phyloP scores from a whole-genome alignment of 352 stramenopile genomes.

The Globisporangium takayamanum region DNA sequence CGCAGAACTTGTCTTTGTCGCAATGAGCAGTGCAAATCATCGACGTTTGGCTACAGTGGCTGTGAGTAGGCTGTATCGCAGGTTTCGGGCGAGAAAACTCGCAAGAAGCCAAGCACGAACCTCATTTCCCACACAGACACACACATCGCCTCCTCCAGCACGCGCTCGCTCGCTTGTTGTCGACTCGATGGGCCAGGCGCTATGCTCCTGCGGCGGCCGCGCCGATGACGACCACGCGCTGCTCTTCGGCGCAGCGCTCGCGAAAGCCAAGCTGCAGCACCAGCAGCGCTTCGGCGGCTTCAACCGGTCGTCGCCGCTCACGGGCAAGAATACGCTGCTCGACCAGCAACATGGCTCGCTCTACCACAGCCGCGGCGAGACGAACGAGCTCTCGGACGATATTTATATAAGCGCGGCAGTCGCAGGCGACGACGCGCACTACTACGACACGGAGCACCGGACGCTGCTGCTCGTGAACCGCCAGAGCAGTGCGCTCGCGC shows the following conservation, averaged over 20 bases:
- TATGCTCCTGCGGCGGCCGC: slow-evolving; percentile 41
- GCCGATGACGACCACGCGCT: slow-evolving; percentile 28
- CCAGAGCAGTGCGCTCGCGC: slow-evolving; percentile 38
- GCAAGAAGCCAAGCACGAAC: neutral
- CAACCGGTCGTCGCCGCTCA: slow-evolving; percentile 7
- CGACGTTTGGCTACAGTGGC: no score
- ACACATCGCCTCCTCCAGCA: neutral
- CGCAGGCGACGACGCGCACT: slow-evolving; percentile 13
- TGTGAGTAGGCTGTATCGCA: neutral
- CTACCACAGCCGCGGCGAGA: slow-evolving; percentile 44
- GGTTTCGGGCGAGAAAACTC: neutral
- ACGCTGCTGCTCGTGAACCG: slow-evolving; percentile 16
- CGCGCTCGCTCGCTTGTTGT: no score
- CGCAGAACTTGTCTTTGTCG: no score
- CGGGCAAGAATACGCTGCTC: slow-evolving; percentile 2
- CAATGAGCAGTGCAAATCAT: no score
- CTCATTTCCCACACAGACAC: neutral
- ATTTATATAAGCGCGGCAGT: slow-evolving; percentile 17
- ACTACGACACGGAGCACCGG: slow-evolving; percentile 10
- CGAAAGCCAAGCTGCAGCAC: slow-evolving; percentile 34
- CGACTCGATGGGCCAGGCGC: slow-evolving; percentile 32
- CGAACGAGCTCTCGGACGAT: slow-evolving; percentile 50
- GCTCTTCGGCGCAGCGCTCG: slow-evolving; percentile 11
- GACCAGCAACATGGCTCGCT: slow-evolving; percentile 29
- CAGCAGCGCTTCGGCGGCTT: slow-evolving; percentile 20